A percentile compares a stretch with the other conserved stretches of the same genome.
These are phyloP conservation scores for Ramaria sp. DNA, from an alignment of 768 basidiomycete species.

Conservation along the genomic window DNA sequence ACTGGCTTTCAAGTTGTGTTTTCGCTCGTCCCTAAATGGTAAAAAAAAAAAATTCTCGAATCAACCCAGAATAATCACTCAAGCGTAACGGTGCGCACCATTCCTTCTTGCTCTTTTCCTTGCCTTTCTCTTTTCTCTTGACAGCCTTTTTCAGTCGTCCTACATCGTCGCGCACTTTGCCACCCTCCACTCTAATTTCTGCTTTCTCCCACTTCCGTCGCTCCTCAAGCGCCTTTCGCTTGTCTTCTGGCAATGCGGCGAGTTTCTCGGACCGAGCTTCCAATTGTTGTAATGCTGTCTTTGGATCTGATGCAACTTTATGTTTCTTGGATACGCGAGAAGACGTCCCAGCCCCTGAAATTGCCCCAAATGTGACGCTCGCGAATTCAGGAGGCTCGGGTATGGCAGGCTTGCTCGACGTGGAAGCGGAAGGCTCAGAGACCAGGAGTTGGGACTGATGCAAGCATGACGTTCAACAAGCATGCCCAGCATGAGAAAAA, in stretches of 20 bases:
- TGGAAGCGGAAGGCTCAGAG: conserved; percentile 29
- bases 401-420: conserved; percentile 5
- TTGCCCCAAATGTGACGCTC: conserved; percentile 59
- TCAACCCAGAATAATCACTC: conserved; percentile 3
- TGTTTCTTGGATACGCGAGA: conserved; percentile 35
- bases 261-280: conserved; percentile 68
- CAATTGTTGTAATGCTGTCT: conserved; percentile 78
- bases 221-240: conserved; percentile 70
- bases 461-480: not conserved
- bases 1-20: conserved; percentile 59
- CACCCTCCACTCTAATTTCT: conserved; percentile 75
- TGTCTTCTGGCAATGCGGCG: conserved; percentile 68
- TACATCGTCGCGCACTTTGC: conserved; percentile 87
- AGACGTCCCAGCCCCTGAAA: conserved; percentile 22
- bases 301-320: conserved; percentile 69
- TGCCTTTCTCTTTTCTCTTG: conserved; percentile 88
- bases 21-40: conserved; percentile 67
- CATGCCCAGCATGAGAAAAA: not conserved
- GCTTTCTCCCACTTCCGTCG: conserved; percentile 87
- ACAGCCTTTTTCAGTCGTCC: conserved; percentile 79
- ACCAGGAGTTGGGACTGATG: conserved; percentile 64
- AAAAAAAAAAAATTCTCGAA: not conserved
- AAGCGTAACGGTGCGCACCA: conserved; percentile 48
- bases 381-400: conserved; percentile 33
- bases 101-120: conserved; percentile 68